phyloP scores from a whole-genome alignment of 805 yeast species.

The Saturnispora silvae region DNA sequence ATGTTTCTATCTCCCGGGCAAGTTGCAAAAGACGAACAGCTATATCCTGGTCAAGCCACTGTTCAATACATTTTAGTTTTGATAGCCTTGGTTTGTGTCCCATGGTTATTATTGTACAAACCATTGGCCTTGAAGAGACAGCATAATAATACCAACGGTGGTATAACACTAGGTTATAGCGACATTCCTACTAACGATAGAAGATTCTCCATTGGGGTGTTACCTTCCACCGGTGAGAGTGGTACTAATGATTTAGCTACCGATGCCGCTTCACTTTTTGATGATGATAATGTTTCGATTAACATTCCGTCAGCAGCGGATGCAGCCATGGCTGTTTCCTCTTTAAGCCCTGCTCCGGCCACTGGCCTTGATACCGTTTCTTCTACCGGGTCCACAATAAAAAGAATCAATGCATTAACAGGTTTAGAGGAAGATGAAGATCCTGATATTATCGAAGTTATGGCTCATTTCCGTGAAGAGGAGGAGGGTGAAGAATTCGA shows the following conservation, averaged over 20 bases:
- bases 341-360: not conserved
- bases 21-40: constrained; percentile 51
- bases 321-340: not conserved
- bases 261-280: not conserved
- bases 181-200: constrained; percentile 34
- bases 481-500: constrained; percentile 9
- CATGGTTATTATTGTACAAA: constrained; percentile 59
- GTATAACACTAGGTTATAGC: constrained; percentile 41
- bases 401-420: no score
- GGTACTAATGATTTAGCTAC: not conserved
- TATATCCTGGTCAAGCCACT: constrained; percentile 53
- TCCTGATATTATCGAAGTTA: constrained; percentile 16
- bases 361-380: not conserved
- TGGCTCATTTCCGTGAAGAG: constrained; percentile 9
- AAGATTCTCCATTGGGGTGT: constrained; percentile 9
- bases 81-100: constrained; percentile 58
- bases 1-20: constrained; percentile 70
- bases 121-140: constrained; percentile 38
- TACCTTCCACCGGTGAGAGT: no score
- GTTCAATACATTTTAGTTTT: constrained; percentile 49
- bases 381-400: no score
- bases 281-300: not conserved
- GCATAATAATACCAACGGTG: constrained; percentile 33
- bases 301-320: no score
- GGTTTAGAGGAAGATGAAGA: constrained; percentile 17